Base-by-base conservation (phyloP, 345 rosid species). In the Euphorbia lathyris region DNA sequence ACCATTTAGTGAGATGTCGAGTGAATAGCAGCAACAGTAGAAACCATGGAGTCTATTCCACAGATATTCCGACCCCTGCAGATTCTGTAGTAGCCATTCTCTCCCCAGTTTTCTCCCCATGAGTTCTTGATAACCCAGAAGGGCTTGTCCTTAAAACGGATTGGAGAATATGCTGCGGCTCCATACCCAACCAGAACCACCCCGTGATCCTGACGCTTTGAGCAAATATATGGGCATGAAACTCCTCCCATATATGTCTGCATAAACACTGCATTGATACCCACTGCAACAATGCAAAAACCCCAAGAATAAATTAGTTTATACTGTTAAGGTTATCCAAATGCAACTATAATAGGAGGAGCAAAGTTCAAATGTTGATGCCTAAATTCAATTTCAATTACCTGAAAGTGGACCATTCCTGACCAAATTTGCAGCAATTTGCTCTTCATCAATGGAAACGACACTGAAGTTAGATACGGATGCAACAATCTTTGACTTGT, bases 91-190 rank as follows among this genome's bases (percentile, higher is more conserved):
- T 53, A 93, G 20, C 98, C 96, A 9, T 76, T 83, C 86, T 93
- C 94, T 29, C 98, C 98, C 97, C 97, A 93, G 65, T 13, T 82
- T 61, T 84, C 89, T 26, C 97, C 97, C 98, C 98, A 89, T 0
- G 98, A 90, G 70, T 93, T 90, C 89, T 93, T 93, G 63, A 90
- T 86, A 74, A 90, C 81, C 98, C 98, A 93, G 81, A 80, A 90
- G 10, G 97, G 93, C 79, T 93, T 90, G 19, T 90, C 89, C 90
- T 90, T 90, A 78, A 89, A 66, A 66, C 97, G 72, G 69, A 88
- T 78, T 0, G 93, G 96, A 22, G 99, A 83, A 74, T 88, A 94
- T 40, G 88, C 98, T 16, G 91, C 85, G 0, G 88, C 65, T 14
- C 98, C 98, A 47, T 90, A 94, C 0, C 98, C 98, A 0, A 94